Conservation (phyloP, 2,329 filamentous ascomycete genomes). For the Neonectria punicea region DNA sequence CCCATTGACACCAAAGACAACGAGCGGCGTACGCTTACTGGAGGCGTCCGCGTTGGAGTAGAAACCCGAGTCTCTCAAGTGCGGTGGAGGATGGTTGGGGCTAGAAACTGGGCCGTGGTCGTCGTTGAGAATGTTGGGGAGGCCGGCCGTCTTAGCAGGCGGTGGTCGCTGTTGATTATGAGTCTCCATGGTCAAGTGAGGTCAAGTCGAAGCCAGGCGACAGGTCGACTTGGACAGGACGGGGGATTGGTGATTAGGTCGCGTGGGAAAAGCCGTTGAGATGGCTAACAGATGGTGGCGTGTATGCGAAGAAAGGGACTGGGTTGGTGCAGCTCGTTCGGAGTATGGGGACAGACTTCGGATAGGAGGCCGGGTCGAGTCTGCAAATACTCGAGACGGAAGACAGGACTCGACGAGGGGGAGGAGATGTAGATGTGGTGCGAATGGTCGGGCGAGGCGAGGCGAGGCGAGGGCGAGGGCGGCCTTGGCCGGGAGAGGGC, state of each 20-base stretch:
- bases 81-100: slow-evolving; percentile 44
- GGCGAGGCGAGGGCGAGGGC: neutral
- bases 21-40: slow-evolving; percentile 53
- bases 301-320: slow-evolving; percentile 8
- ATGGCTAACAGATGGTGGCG: slow-evolving; percentile 8
- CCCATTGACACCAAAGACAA: slow-evolving; percentile 26
- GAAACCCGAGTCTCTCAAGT: slow-evolving; percentile 55
- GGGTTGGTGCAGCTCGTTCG: slow-evolving; percentile 8
- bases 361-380: slow-evolving; percentile 9
- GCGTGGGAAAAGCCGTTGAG: slow-evolving; percentile 13
- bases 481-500: slow-evolving; percentile 2
- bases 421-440: slow-evolving; percentile 10
- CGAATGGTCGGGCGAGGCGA: slow-evolving; percentile 8
- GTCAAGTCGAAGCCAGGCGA: slow-evolving; percentile 6
- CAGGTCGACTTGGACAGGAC: neutral
- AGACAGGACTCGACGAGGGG: slow-evolving; percentile 11
- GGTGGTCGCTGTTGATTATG: slow-evolving; percentile 42
- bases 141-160: slow-evolving; percentile 49
- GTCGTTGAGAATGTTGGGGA: slow-evolving; percentile 54
- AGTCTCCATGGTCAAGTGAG: slow-evolving; percentile 40
- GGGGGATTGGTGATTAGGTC: slow-evolving; percentile 7
- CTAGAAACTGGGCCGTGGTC: slow-evolving; percentile 43
- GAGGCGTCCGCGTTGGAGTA: slow-evolving; percentile 56
- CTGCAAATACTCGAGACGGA: slow-evolving; percentile 5
- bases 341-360: neutral